phyloP scores from a whole-genome alignment of 2,329 filamentous ascomycete genomes.

The Fusarium sp. region DNA sequence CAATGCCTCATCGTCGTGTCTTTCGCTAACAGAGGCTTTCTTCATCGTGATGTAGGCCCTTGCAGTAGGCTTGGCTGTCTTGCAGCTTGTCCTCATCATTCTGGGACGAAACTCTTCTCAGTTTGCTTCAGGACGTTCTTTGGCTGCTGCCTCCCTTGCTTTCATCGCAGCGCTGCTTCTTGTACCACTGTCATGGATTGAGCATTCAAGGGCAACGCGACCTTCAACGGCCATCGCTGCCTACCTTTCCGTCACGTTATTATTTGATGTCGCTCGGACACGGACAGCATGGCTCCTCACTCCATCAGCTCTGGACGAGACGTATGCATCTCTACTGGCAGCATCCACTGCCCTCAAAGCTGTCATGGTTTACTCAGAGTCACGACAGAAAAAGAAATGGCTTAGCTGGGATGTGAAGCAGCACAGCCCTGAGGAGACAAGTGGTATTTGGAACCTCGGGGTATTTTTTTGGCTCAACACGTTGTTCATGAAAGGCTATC shows the following conservation, averaged over 20 bases:
- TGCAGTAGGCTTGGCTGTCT: fast-evolving
- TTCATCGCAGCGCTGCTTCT: not conserved
- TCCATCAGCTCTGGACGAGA: fast-evolving
- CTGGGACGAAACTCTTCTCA: not conserved
- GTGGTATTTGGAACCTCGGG: not conserved
- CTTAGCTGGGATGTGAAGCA: not conserved
- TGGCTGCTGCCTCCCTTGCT: not conserved
- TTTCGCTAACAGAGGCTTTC: not conserved
- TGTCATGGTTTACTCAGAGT: not conserved
- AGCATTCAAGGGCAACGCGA: not conserved
- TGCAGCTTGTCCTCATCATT: not conserved
- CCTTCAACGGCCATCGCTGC: not conserved
- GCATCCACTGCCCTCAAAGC: not conserved
- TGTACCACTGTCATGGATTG: not conserved
- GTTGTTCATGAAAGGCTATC: not conserved
- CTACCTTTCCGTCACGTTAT: not conserved
- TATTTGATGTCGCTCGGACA: not conserved
- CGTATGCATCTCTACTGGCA: not conserved
- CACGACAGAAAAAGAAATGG: not conserved
- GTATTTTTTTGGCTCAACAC: not conserved
- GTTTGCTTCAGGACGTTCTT: not conserved
- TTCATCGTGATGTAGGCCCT: not conserved
- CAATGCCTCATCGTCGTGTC: not conserved
- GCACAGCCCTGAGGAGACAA: not conserved
- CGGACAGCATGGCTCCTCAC: not conserved